These are phyloP conservation scores for Coprinopsis sp. DNA, from an alignment of 768 basidiomycete genomes.

Conservation along the genomic window DNA sequence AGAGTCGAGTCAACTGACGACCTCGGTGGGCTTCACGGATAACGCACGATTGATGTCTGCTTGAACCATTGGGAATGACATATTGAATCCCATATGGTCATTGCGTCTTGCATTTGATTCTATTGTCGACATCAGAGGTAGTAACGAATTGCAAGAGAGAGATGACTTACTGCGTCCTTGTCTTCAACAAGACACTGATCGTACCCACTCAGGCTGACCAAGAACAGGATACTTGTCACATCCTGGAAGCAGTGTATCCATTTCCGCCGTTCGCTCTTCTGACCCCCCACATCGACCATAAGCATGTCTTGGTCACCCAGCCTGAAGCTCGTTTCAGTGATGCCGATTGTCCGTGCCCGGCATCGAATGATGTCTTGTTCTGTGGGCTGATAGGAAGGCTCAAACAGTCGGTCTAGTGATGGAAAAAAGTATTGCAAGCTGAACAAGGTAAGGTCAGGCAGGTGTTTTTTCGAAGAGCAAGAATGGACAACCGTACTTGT, in stretches of 20 bases:
- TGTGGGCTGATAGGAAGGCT: slow-evolving; percentile 62
- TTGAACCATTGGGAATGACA: slow-evolving; percentile 98
- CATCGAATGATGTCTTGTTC: slow-evolving; percentile 88
- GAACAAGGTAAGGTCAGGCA: slow-evolving; percentile 3
- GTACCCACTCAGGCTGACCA: slow-evolving; percentile 89
- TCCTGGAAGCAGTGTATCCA: slow-evolving; percentile 97
- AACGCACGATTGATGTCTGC: slow-evolving; percentile 81
- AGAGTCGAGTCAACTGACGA: neutral
- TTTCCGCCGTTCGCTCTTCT: slow-evolving; percentile 89
- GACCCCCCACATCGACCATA: slow-evolving; percentile 92
- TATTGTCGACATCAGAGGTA: slow-evolving; percentile 24
- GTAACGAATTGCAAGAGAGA: neutral
- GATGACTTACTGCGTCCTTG: slow-evolving; percentile 69
- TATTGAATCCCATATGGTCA: slow-evolving; percentile 99
- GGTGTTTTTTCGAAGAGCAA: neutral
- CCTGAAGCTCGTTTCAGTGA: slow-evolving; percentile 82
- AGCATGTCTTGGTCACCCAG: slow-evolving; percentile 79
- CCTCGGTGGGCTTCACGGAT: neutral
- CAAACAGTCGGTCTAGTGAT: slow-evolving; percentile 75
- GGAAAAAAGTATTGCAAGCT: slow-evolving; percentile 77
- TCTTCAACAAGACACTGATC: slow-evolving; percentile 94
- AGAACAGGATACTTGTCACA: slow-evolving; percentile 88
- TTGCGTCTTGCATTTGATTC: slow-evolving; percentile 99
- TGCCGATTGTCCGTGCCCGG: slow-evolving; percentile 85
- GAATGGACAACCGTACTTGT: slow-evolving; percentile 26